phyloP scores from a whole-genome alignment of 257 asterid genomes.

The Penstemon davidsonii region DNA sequence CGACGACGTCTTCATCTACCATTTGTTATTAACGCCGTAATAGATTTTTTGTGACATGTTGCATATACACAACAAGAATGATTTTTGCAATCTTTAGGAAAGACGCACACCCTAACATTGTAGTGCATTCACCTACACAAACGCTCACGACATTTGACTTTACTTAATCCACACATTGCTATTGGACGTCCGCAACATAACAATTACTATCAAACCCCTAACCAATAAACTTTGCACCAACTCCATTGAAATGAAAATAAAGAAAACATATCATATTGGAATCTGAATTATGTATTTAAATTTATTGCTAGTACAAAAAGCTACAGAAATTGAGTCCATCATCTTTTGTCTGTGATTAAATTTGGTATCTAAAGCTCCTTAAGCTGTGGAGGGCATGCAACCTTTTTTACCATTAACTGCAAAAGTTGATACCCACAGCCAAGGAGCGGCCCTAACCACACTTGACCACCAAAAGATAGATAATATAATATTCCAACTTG shows the following conservation, averaged over 20 bases:
- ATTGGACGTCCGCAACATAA: too few relatives aligned
- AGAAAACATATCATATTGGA: conserved; percentile 34
- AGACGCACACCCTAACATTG: too few relatives aligned
- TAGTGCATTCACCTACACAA: too few relatives aligned
- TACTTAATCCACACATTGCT: too few relatives aligned
- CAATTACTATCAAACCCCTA: too few relatives aligned
- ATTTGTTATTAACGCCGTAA: too few relatives aligned
- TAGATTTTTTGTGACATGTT: too few relatives aligned
- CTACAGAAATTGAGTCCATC: conserved; percentile 33
- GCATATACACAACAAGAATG: too few relatives aligned
- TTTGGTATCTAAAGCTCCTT: conserved; percentile 36
- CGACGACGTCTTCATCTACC: too few relatives aligned
- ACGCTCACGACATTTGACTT: too few relatives aligned
- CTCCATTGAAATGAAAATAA: conserved; percentile 35
- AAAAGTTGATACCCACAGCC: conserved; percentile 14
- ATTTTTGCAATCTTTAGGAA: too few relatives aligned
- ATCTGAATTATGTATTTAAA: conserved; percentile 22
- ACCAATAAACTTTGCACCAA: conserved; percentile 31
- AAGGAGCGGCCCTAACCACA: conserved; percentile 17
- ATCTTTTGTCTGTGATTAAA: conserved; percentile 19
- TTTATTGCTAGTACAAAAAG: background rate
- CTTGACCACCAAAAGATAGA: background rate
- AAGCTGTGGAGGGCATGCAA: conserved; percentile 38
- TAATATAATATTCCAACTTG: background rate
- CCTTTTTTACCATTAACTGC: conserved; percentile 38